Percentiles rank a stretch among this genome's conserved stretches.
phyloP scores from a whole-genome alignment of 1,284 basidiomycete species.

The Waitea zeae region DNA sequence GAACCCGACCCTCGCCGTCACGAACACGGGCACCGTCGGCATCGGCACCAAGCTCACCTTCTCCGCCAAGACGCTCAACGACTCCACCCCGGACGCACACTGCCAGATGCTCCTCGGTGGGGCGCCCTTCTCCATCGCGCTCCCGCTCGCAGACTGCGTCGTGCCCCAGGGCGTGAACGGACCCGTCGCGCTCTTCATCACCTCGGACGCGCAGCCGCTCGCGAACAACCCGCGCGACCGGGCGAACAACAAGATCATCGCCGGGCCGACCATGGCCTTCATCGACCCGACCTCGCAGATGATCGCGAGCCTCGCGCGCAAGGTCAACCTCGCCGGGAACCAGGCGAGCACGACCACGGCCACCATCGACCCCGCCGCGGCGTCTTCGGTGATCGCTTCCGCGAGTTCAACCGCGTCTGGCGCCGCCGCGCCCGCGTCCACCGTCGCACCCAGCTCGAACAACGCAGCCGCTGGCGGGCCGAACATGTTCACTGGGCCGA shows the following conservation, averaged over 20 bases:
- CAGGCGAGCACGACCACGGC: slow-evolving; percentile 13
- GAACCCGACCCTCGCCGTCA: slow-evolving; percentile 42
- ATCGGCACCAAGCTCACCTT: slow-evolving; percentile 48
- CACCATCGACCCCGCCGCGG: slow-evolving; percentile 28
- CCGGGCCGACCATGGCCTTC: slow-evolving; percentile 57
- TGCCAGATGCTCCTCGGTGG: slow-evolving; percentile 70
- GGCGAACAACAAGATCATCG: slow-evolving; percentile 37
- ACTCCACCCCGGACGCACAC: slow-evolving; percentile 30
- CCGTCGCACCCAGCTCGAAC: slow-evolving; percentile 5
- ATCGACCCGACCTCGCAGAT: slow-evolving; percentile 38
- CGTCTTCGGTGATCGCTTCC: slow-evolving; percentile 24
- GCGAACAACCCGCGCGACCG: slow-evolving; percentile 47
- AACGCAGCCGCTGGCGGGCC: slow-evolving; percentile 4
- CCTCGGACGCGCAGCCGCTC: slow-evolving; percentile 42
- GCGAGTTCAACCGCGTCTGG: slow-evolving; percentile 12
- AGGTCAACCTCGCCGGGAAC: slow-evolving; percentile 10
- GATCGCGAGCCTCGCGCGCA: slow-evolving; percentile 27
- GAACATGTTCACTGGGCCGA: slow-evolving; percentile 21
- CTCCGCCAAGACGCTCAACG: slow-evolving; percentile 35
- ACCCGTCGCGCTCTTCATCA: slow-evolving; percentile 58
- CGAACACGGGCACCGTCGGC: slow-evolving; percentile 36
- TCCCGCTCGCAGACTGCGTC: slow-evolving; percentile 41
- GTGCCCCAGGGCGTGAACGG: slow-evolving; percentile 51
- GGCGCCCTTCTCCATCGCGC: slow-evolving; percentile 30
- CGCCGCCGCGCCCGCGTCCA: slow-evolving; percentile 4